Conservation (phyloP, 1,139 yeast genomes). For the Hyphopichia pseudoburtonii region DNA sequence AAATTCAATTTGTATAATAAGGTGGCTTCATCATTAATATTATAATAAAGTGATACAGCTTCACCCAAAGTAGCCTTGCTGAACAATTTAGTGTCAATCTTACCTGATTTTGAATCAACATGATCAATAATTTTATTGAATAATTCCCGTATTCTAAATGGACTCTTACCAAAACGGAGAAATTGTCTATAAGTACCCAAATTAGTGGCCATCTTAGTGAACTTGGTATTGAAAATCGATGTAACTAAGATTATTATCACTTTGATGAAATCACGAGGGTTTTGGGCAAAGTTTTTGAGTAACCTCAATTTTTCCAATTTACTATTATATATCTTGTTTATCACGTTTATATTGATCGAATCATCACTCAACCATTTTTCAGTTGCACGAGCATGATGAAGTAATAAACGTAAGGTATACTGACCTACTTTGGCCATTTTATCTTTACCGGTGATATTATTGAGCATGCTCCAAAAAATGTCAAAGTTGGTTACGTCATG, state of each 20-base stretch:
- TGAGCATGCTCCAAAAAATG: constrained; percentile 51
- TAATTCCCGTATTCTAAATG: constrained; percentile 49
- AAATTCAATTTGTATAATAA: constrained; percentile 55
- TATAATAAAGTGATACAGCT: constrained; percentile 56
- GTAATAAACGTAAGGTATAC: constrained; percentile 54
- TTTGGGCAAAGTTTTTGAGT: constrained; percentile 36
- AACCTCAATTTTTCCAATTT: constrained; percentile 34
- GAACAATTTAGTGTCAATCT: constrained; percentile 25
- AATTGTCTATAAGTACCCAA: constrained; percentile 65
- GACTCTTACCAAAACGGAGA: constrained; percentile 70
- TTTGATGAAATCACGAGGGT: constrained; percentile 43
- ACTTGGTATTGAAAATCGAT: constrained; percentile 35
- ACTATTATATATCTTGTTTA: constrained; percentile 33
- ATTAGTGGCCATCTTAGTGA: constrained; percentile 48
- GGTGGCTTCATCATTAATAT: constrained; percentile 59
- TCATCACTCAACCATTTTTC: constrained; percentile 39
- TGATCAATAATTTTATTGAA: constrained; percentile 17
- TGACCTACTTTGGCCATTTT: constrained; percentile 65
- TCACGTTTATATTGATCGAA: constrained; percentile 27
- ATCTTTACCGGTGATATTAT: constrained; percentile 65
- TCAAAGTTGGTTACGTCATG: constrained; percentile 24
- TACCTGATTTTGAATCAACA: constrained; percentile 8
- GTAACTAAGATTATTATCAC: constrained; percentile 32
- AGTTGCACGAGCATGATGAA: constrained; percentile 47
- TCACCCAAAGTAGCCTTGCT: constrained; percentile 48